Conservation (phyloP, 768 basidiomycete genomes). For the Tulasnella sp. region DNA sequence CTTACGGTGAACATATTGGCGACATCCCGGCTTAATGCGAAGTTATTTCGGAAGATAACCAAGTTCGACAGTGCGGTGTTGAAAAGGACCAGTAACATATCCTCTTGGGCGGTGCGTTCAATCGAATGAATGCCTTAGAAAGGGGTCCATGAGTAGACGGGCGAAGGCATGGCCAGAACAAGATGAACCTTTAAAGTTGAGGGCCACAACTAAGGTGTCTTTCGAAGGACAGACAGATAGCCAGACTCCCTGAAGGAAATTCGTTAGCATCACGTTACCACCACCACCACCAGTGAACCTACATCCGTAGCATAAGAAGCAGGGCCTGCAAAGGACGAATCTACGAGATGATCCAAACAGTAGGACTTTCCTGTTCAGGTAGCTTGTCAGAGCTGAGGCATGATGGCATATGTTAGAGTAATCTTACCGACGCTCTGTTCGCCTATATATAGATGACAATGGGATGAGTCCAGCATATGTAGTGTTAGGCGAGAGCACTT, state of each 20-base stretch:
- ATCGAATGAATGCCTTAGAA: conserved; percentile 46
- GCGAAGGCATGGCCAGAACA: background rate
- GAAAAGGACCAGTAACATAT: conserved; percentile 51
- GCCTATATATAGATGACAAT: background rate
- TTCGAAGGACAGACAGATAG: conserved; percentile 55
- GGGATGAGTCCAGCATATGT: background rate
- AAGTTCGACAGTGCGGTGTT: conserved; percentile 53
- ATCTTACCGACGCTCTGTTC: conserved; percentile 16
- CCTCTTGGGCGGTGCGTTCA: conserved; percentile 53
- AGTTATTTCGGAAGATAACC: conserved; percentile 59
- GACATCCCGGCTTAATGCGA: conserved; percentile 50
- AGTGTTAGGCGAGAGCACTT: background rate
- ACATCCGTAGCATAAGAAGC: conserved; percentile 13
- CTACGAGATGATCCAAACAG: conserved; percentile 47
- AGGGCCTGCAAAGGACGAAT: conserved; percentile 55
- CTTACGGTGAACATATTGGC: conserved; percentile 41
- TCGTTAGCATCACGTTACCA: no score
- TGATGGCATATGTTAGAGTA: background rate
- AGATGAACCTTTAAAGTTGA: conserved; percentile 50
- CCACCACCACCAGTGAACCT: no score
- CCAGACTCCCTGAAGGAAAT: conserved; percentile 46
- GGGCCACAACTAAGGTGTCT: conserved; percentile 43
- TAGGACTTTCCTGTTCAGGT: conserved; percentile 50
- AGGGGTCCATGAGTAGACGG: background rate
- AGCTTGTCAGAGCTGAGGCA: background rate